Conservation (phyloP, 2,329 filamentous ascomycete genomes). For the Coniochaeta hoffmannii region DNA sequence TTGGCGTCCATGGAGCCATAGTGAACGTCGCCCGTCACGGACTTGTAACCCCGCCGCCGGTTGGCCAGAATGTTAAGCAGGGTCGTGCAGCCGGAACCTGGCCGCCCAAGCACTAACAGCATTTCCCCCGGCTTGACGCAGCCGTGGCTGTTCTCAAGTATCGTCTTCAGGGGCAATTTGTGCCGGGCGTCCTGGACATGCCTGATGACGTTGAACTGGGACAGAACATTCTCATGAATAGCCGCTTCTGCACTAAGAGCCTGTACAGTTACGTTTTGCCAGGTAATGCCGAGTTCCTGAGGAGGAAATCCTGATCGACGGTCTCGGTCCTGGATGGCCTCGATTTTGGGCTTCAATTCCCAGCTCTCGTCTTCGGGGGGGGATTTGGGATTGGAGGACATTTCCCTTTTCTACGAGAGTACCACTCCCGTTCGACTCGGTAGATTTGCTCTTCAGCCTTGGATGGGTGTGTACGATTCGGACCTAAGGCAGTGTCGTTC, state of each 20-base stretch:
- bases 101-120: conserved; percentile 59
- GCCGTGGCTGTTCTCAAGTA: conserved; percentile 58
- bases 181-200: conserved; percentile 42
- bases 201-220: conserved; percentile 48
- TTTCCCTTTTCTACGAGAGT: no score
- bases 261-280: conserved; percentile 56
- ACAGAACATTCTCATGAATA: conserved; percentile 57
- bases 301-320: conserved; percentile 36
- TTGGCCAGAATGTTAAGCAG: conserved; percentile 65
- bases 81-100: conserved; percentile 64
- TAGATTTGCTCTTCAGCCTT: no score
- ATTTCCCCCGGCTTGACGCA: conserved; percentile 65
- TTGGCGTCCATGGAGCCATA: conserved; percentile 44
- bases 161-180: conserved; percentile 53
- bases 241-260: conserved; percentile 54
- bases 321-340: conserved; percentile 33
- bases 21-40: conserved; percentile 49
- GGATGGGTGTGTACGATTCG: no score
- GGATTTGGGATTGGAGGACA: no score
- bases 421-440: no score
- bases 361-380: conserved; percentile 23
- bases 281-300: conserved; percentile 54
- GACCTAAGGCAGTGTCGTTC: no score
- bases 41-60: conserved; percentile 49
- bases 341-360: conserved; percentile 40